Base-by-base conservation (phyloP, 1,284 basidiomycete genomes). In the Ganoderma multipileum region DNA sequence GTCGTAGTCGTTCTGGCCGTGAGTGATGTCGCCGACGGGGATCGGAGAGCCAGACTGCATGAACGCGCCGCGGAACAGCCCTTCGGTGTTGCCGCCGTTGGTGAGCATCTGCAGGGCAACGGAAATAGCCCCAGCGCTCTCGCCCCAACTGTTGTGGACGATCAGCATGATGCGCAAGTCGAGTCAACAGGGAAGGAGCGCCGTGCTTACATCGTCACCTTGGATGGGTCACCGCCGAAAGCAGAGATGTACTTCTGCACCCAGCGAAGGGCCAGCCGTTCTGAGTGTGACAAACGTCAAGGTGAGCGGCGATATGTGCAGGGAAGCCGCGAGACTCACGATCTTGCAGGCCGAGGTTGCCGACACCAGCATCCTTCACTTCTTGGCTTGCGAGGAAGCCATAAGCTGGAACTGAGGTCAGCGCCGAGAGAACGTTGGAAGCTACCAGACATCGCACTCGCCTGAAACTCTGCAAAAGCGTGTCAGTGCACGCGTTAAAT, bases 301-400 rank as follows among this genome's bases (percentile, higher is more conserved):
- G 20, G 23, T 39, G 23, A 20, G n/a, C 6, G 14, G 14, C 14
- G 12, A 14, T 6, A 4, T 36, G 23, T 3, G 20, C n/a, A 26
- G 26, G 39, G 23, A 55, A 50, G 26, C 16, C 28, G 16, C 16
- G 47, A 59, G 2, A 79, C 84, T 71, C 70, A 87, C 86, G 86
- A 72, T 87, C 86, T 62, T 81, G 83, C 5, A 89, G 76, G 5
- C 89, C 89, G 2, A 87, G 74, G 73, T 90, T 89, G 2, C 84
- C 83, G 0, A 86, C 78, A 3, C 86, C 85, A 9, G 84, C 87
- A 18, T 79, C 82, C 61, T 83, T 81, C 33, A 86, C 82, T 73
- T 88, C 84, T 65, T 84, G 73, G 20, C 87, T 80, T 6, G 82
- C 83, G 55, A 87, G 72, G 73, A 88, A 88, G 0, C 86, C 86